Conservation (phyloP, 345 rosid genomes). For the Aquilaria sinensis region DNA sequence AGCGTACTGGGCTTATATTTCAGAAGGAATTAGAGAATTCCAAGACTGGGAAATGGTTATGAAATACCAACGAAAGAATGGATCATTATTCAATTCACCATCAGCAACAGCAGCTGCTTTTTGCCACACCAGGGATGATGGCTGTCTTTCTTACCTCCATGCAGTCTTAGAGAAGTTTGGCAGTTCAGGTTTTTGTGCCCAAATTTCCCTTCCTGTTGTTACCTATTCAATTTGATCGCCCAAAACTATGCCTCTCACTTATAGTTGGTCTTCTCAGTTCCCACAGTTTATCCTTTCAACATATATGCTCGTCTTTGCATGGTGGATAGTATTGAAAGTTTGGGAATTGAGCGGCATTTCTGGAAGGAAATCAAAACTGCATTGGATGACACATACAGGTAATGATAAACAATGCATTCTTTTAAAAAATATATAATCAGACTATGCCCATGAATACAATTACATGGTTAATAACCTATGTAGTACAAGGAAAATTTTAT, state of each 20-base stretch:
- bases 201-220: background rate
- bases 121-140: slow-evolving; percentile 38
- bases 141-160: slow-evolving; percentile 57
- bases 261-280: slow-evolving; percentile 44
- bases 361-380: slow-evolving; percentile 39
- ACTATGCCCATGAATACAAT: background rate
- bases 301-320: slow-evolving; percentile 47
- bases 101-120: slow-evolving; percentile 81
- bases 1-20: slow-evolving; percentile 56
- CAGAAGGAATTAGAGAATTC: slow-evolving; percentile 55
- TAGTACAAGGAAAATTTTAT: too few relatives aligned
- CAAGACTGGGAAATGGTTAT: slow-evolving; percentile 59
- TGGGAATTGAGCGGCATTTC: slow-evolving; percentile 69
- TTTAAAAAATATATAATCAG: background rate
- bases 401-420: slow-evolving; percentile 9
- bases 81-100: slow-evolving; percentile 84
- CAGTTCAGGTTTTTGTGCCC: slow-evolving; percentile 44
- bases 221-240: background rate
- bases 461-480: too few relatives aligned
- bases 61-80: slow-evolving; percentile 66
- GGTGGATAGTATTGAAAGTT: slow-evolving; percentile 53
- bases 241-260: slow-evolving; percentile 10
- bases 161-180: slow-evolving; percentile 51
- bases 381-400: slow-evolving; percentile 67
- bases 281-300: slow-evolving; percentile 62